phyloP scores from a whole-genome alignment of 176 grass and related monocot species.

The Melocanna baccifera region DNA sequence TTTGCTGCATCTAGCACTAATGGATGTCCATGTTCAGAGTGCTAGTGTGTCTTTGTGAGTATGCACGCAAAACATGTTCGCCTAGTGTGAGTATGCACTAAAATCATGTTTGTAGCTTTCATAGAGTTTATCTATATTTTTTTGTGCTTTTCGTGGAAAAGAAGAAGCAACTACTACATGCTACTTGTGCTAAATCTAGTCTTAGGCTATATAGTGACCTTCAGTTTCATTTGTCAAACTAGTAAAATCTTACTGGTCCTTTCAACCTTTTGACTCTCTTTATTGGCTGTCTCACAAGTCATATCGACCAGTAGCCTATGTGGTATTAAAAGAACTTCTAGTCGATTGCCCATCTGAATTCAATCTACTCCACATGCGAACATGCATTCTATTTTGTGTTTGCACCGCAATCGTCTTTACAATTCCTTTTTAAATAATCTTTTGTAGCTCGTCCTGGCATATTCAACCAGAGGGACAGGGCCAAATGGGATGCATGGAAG shows the following conservation, averaged over 20 bases:
- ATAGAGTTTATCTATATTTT: background rate
- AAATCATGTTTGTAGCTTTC: background rate
- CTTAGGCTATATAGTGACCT: background rate
- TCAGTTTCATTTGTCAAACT: background rate
- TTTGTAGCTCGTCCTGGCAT: slow-evolving; percentile 62
- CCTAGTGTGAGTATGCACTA: too few species aligned
- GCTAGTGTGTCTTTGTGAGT: too few species aligned
- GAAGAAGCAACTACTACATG: background rate
- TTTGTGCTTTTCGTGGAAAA: background rate
- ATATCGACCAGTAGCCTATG: background rate
- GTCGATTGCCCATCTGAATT: background rate
- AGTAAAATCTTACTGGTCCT: background rate
- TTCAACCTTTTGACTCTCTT: background rate
- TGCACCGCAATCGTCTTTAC: background rate
- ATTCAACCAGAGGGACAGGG: slow-evolving; percentile 50
- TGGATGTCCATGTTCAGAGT: background rate
- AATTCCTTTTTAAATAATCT: background rate
- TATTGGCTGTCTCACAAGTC: background rate
- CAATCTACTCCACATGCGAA: background rate
- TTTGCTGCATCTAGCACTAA: background rate
- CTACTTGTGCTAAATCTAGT: background rate
- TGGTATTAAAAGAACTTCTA: background rate
- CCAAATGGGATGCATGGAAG: slow-evolving; percentile 90
- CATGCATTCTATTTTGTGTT: background rate
- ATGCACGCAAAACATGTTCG: too few species aligned